Conservation (phyloP, 257 asterid genomes). For the Jacaranda mimosifolia region DNA sequence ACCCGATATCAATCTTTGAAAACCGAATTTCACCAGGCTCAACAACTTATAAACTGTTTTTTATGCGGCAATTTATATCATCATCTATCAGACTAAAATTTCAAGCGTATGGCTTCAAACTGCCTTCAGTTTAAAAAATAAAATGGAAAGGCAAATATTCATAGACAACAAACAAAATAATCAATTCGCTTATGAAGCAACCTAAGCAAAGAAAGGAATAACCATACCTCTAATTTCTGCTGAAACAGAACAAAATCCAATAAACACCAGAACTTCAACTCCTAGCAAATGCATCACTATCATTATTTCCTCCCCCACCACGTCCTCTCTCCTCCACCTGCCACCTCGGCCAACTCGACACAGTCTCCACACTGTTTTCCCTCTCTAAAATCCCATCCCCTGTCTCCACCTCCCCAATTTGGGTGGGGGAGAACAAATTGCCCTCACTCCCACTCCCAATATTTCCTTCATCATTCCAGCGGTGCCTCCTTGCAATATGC, state of each 20-base stretch:
- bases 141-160: neutral
- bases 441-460: slow-evolving; percentile 57
- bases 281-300: slow-evolving; percentile 51
- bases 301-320: slow-evolving; percentile 57
- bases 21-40: slow-evolving; percentile 11
- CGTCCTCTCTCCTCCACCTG: slow-evolving; percentile 64
- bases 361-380: slow-evolving; percentile 74
- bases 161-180: slow-evolving; percentile 19
- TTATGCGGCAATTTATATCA: slow-evolving; percentile 13
- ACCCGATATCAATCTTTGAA: neutral
- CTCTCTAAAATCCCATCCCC: slow-evolving; percentile 69
- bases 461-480: slow-evolving; percentile 51
- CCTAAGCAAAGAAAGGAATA: neutral
- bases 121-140: slow-evolving; percentile 1
- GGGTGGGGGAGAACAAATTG: slow-evolving; percentile 67
- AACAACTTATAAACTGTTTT: neutral
- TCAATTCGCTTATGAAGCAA: slow-evolving; percentile 27
- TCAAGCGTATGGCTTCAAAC: neutral
- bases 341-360: slow-evolving; percentile 78
- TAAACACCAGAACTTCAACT: slow-evolving; percentile 36
- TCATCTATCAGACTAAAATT: neutral
- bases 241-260: slow-evolving; percentile 25
- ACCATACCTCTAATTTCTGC: slow-evolving; percentile 48
- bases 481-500: slow-evolving; percentile 61
- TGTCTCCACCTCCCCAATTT: slow-evolving; percentile 72